Base-by-base conservation (phyloP, 176 grass and related monocot genomes). In the Oryza brachyantha region DNA sequence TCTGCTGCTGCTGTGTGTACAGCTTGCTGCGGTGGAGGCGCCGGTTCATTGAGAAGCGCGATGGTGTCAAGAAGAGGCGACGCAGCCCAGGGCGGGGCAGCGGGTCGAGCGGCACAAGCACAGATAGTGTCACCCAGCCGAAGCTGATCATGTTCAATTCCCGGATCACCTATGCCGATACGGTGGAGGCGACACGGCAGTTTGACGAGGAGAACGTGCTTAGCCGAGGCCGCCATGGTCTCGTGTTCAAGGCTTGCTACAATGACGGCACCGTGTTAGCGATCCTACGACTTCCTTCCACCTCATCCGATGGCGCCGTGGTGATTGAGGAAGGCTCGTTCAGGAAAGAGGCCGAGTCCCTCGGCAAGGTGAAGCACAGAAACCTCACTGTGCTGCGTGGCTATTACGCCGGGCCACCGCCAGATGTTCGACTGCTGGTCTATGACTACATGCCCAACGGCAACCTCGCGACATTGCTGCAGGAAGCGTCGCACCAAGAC, bases 401-500 rank as follows among this genome's bases (percentile, higher is more conserved):
- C 42, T 99, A 99, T 83, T 99, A 99, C 19, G 96, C 96, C 2
- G 96, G 96, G 5, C 96, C 96, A 9, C 96, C 96, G 3, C 96
- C 96, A 1, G 96, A 99, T 79, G 96, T 99, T 38, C 88, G 96
- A 3, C 78, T 99, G 66, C 71, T 99, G 72, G 84, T 99, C 31
- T 99, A 91, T 25, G 96, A 99, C 67, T 99, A 99, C 96, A 99
- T 99, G 96, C 96, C 96, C 61, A 99, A 99, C 25, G 96, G 96
- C 81, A 99, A 99, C 75, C 96, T 99, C 0, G 92, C 90, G 16
- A 99, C 96, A 14, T 61, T 99, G 59, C 90, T 99, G 27, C 96
- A 99, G 24, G 96, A 99, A 73, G 96, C 96, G 5, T 99, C 96
- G 24, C 96, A 95, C 75, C 96, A 99, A 50, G 92, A 99, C 63